phyloP scores from a whole-genome alignment of 2,329 filamentous ascomycete species.

The Alternaria conjuncta region DNA sequence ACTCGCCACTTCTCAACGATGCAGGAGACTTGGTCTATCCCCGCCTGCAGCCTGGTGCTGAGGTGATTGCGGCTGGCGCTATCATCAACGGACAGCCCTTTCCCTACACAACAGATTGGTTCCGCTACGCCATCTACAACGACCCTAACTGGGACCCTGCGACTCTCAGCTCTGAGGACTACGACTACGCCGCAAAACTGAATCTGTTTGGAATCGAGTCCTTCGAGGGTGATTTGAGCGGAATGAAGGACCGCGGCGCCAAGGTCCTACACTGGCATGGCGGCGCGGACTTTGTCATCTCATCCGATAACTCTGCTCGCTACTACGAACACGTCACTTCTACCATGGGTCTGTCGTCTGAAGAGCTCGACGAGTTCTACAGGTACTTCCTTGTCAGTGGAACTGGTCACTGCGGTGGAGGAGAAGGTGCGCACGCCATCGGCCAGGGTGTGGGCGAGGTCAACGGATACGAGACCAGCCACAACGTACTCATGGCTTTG shows the following conservation, averaged over 20 bases:
- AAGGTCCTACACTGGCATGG: slow-evolving; percentile 59
- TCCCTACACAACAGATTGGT: slow-evolving; percentile 56
- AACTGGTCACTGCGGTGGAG: slow-evolving; percentile 59
- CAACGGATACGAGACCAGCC: slow-evolving; percentile 42
- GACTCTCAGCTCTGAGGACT: slow-evolving; percentile 51
- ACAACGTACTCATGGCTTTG: slow-evolving; percentile 57
- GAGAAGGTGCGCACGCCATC: slow-evolving; percentile 53
- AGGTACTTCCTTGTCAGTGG: slow-evolving; percentile 61
- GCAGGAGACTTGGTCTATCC: slow-evolving; percentile 58
- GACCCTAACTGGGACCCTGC: slow-evolving; percentile 52
- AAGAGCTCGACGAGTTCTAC: slow-evolving; percentile 53
- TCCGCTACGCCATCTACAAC: slow-evolving; percentile 57
- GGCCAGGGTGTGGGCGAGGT: slow-evolving; percentile 31
- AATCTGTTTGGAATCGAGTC: slow-evolving; percentile 50
- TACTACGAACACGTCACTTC: slow-evolving; percentile 58
- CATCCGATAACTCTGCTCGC: slow-evolving; percentile 52
- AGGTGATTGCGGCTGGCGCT: slow-evolving; percentile 46
- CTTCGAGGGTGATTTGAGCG: slow-evolving; percentile 51
- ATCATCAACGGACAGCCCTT: slow-evolving; percentile 53
- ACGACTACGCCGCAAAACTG: slow-evolving; percentile 43
- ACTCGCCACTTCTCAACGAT: slow-evolving; percentile 51
- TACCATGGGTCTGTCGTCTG: slow-evolving; percentile 49
- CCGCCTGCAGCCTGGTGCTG: slow-evolving; percentile 58
- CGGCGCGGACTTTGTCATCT: slow-evolving; percentile 53
- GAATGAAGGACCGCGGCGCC: slow-evolving; percentile 47